These are phyloP conservation scores for Termitomyces sp. DNA, from an alignment of 768 basidiomycete species.

Conservation along the genomic window DNA sequence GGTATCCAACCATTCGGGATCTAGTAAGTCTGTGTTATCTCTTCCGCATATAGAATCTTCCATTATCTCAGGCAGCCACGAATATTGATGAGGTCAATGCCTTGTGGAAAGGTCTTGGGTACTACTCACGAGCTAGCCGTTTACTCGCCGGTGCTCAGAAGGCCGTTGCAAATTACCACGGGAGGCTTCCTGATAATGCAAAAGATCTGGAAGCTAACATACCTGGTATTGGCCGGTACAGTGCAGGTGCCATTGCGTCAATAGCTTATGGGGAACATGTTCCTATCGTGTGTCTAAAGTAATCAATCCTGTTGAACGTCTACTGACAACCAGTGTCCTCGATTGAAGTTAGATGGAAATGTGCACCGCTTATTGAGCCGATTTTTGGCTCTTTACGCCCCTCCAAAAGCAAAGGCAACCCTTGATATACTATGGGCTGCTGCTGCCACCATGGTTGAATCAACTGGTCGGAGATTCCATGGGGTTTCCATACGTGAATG, in stretches of 20 bases:
- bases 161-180: constrained; percentile 59
- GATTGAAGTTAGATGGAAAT: constrained; percentile 79
- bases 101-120: constrained; percentile 90
- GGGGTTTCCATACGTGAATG: not conserved
- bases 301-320: not conserved
- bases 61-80: constrained; percentile 49
- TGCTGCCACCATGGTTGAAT: constrained; percentile 65
- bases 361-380: constrained; percentile 84
- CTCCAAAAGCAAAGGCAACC: constrained; percentile 74
- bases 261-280: constrained; percentile 85
- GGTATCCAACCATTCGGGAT: constrained; percentile 79
- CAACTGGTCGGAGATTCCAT: constrained; percentile 12
- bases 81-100: constrained; percentile 83
- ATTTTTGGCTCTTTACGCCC: constrained; percentile 76
- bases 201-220: constrained; percentile 78
- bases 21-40: constrained; percentile 44
- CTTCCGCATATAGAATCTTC: constrained; percentile 9
- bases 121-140: constrained; percentile 83
- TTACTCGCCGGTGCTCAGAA: constrained; percentile 83
- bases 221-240: constrained; percentile 88
- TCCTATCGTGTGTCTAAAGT: constrained; percentile 67
- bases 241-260: constrained; percentile 78
- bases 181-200: constrained; percentile 76
- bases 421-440: constrained; percentile 82
- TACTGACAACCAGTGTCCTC: not conserved